These are phyloP conservation scores for Macrophomina pseudophaseolina DNA, from an alignment of 2,329 filamentous ascomycete species.

Conservation along the genomic window DNA sequence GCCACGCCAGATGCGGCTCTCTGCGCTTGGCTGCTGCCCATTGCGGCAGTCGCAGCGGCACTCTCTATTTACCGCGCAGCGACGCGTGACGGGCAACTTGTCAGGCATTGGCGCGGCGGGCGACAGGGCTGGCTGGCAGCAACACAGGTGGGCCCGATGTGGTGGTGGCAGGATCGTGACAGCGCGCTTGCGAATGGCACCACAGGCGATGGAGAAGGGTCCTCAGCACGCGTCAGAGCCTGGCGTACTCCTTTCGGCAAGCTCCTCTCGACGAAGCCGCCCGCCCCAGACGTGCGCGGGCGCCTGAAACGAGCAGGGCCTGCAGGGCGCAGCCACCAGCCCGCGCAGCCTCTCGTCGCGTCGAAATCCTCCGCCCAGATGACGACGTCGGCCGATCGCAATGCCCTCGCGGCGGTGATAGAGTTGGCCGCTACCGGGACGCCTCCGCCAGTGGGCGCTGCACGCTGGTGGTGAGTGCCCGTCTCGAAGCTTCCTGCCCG, in stretches of 20 bases:
- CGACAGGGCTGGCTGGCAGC: neutral
- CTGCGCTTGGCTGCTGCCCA: slow-evolving; percentile 1
- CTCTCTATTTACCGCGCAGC: slow-evolving; percentile 17
- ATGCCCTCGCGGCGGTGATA: slow-evolving; percentile 13
- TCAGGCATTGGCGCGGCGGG: neutral
- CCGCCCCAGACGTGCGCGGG: slow-evolving; percentile 17
- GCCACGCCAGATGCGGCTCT: slow-evolving; percentile 4
- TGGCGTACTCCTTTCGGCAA: slow-evolving; percentile 8
- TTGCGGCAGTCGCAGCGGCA: slow-evolving; percentile 5
- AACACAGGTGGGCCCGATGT: neutral
- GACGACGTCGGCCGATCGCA: slow-evolving; percentile 24
- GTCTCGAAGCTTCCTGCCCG: slow-evolving; percentile 5
- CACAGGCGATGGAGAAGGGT: neutral
- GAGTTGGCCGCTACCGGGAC: slow-evolving; percentile 7
- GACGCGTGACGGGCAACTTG: neutral
- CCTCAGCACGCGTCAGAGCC: slow-evolving; percentile 11
- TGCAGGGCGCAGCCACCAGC: slow-evolving; percentile 11
- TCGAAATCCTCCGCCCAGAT: slow-evolving; percentile 11
- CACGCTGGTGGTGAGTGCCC: neutral
- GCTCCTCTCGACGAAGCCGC: slow-evolving; percentile 2
- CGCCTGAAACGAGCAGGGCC: slow-evolving; percentile 13
- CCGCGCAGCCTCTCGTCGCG: slow-evolving; percentile 5
- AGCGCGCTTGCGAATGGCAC: slow-evolving; percentile 16
- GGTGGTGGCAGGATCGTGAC: slow-evolving; percentile 15
- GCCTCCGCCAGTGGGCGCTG: slow-evolving; percentile 8